phyloP scores from a whole-genome alignment of 148 eudicot genomes.

The Hydrangea macrophylla region DNA sequence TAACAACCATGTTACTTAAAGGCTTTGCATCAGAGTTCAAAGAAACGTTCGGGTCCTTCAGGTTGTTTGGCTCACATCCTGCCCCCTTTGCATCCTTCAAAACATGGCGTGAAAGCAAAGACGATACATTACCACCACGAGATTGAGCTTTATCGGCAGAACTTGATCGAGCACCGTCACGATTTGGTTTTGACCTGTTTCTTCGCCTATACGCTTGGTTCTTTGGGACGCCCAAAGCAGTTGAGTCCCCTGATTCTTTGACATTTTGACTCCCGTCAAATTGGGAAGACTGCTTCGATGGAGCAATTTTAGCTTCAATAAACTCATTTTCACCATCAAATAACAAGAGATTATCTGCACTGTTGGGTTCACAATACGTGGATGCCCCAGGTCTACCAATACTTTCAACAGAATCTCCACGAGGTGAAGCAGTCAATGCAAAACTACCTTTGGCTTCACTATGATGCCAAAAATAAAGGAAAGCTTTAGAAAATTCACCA shows the following conservation, averaged over 20 bases:
- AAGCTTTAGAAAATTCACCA: not conserved
- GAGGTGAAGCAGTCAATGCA: constrained; percentile 78
- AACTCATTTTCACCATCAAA: constrained; percentile 72
- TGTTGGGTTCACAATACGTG: constrained; percentile 65
- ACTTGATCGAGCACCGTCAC: constrained; percentile 68
- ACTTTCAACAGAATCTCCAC: constrained; percentile 92
- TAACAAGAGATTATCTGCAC: constrained; percentile 82
- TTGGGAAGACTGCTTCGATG: constrained; percentile 61
- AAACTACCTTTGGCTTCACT: constrained; percentile 93
- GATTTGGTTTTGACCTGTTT: constrained; percentile 58
- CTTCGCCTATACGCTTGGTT: constrained; percentile 78
- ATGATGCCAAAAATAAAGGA: constrained; percentile 21
- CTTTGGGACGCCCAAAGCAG: constrained; percentile 55
- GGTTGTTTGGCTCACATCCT: not conserved
- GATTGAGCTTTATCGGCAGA: constrained; percentile 46
- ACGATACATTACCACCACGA: constrained; percentile 43
- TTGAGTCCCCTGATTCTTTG: constrained; percentile 59
- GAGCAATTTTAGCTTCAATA: constrained; percentile 42
- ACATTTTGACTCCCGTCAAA: constrained; percentile 45
- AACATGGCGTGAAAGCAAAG: constrained; percentile 42
- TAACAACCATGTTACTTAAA: no score
- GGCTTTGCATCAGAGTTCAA: not conserved
- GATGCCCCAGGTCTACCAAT: constrained; percentile 71
- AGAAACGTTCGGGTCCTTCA: not conserved
- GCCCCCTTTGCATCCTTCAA: constrained; percentile 16